A percentile compares a stretch with the other conserved stretches of the same genome.
Conservation (phyloP, 768 basidiomycete genomes). For the Mycena venus region DNA sequence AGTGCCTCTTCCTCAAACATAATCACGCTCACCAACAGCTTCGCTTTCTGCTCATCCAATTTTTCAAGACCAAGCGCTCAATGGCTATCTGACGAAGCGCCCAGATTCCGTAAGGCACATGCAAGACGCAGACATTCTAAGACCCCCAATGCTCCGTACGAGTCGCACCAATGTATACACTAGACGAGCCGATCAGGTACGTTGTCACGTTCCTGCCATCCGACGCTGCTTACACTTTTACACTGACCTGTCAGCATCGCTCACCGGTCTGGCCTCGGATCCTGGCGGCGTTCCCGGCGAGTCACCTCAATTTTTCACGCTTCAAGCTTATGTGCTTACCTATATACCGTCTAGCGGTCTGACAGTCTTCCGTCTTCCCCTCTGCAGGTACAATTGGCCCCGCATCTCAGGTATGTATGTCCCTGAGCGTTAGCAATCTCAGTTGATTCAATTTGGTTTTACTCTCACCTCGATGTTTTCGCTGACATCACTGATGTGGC, state of each 20-base stretch:
- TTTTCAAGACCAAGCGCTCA: not conserved
- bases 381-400: no score
- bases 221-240: not conserved
- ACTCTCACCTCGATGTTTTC: not conserved
- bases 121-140: not conserved
- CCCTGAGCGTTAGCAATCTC: not conserved
- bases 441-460: conserved; percentile 1
- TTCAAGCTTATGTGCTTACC: not conserved
- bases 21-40: not conserved
- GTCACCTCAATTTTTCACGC: not conserved
- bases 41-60: not conserved
- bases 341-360: not conserved
- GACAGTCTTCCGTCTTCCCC: not conserved
- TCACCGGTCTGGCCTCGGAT: not conserved
- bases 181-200: not conserved
- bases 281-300: conserved; percentile 1
- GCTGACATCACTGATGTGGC: not conserved
- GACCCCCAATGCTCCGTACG: not conserved
- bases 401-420: no score
- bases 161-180: not conserved
- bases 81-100: not conserved
- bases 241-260: not conserved
- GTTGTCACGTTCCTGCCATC: not conserved
- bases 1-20: not conserved
- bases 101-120: not conserved